Evolutionary conservation across 768 basidiomycete genomes (phyloP).

Genomic region (Russula olivacea): DNA sequence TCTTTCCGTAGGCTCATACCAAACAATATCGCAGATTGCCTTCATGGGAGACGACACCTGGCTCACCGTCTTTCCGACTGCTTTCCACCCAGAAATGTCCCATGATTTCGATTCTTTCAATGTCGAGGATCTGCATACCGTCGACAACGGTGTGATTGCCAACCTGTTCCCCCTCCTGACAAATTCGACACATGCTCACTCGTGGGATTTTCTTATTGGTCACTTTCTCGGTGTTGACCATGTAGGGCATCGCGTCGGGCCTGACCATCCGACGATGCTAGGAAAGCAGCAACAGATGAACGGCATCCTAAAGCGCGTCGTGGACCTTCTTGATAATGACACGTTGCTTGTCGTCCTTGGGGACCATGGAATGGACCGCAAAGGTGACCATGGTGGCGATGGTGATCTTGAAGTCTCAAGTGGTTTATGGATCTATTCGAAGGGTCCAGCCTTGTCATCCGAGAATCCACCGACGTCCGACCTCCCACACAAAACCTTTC

Average conservation of each 20-base stretch:
- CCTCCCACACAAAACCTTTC: constrained; percentile 55
- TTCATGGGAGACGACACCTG: constrained; percentile 99
- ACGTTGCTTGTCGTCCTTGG: constrained; percentile 89
- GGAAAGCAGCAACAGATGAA: constrained; percentile 88
- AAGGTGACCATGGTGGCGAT: constrained; percentile 96
- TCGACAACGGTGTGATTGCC: constrained; percentile 82
- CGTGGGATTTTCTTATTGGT: constrained; percentile 86
- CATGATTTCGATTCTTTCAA: constrained; percentile 96
- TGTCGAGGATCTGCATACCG: constrained; percentile 95
- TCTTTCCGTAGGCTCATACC: background rate
- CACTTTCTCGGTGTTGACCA: constrained; percentile 97
- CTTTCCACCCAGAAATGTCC: constrained; percentile 65
- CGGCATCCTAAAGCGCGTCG: constrained; percentile 62
- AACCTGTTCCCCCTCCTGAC: constrained; percentile 79
- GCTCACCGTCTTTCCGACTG: constrained; percentile 78
- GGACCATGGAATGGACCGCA: constrained; percentile 94
- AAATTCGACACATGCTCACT: constrained; percentile 32
- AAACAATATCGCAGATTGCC: constrained; percentile 46
- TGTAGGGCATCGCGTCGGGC: constrained; percentile 90
- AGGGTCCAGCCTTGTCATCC: constrained; percentile 47
- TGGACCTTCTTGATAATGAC: constrained; percentile 71
- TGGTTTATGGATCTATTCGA: constrained; percentile 90
- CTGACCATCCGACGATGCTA: constrained; percentile 80
- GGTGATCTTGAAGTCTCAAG: constrained; percentile 77
- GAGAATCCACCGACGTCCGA: constrained; percentile 33